These are phyloP conservation scores for Meyerozyma sp. DNA, from an alignment of 1,139 yeast genomes.

Conservation along the genomic window DNA sequence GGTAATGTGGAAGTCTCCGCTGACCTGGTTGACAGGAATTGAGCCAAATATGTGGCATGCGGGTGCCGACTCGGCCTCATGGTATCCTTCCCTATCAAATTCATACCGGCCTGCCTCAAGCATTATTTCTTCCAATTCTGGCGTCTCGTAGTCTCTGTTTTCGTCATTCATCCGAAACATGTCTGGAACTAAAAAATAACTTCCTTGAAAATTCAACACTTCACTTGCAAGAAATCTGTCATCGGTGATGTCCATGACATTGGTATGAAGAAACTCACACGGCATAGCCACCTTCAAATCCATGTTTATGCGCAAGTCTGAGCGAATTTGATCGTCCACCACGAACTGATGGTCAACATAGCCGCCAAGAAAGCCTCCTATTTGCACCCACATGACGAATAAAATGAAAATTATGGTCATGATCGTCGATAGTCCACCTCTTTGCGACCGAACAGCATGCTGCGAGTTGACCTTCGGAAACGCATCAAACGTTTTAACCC, in stretches of 20 bases:
- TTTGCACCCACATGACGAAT: conserved; percentile 76
- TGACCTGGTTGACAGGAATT: conserved; percentile 79
- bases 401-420: conserved; percentile 55
- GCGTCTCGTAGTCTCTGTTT: conserved; percentile 49
- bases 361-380: conserved; percentile 85
- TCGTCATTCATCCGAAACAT: conserved; percentile 38
- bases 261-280: conserved; percentile 69
- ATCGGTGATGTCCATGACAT: conserved; percentile 70
- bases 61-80: conserved; percentile 49
- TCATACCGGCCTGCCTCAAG: conserved; percentile 63
- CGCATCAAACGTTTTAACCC: conserved; percentile 74
- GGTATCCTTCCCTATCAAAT: conserved; percentile 40
- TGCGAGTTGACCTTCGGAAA: conserved; percentile 78
- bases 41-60: conserved; percentile 90
- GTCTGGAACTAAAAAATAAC: conserved; percentile 49
- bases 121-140: conserved; percentile 61
- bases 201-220: conserved; percentile 61
- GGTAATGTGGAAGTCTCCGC: conserved; percentile 81
- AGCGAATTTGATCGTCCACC: conserved; percentile 61
- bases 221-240: conserved; percentile 80
- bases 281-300: conserved; percentile 84
- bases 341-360: conserved; percentile 70
- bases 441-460: conserved; percentile 65
- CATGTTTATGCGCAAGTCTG: conserved; percentile 62
- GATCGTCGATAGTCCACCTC: conserved; percentile 77